Evolutionary conservation across 768 basidiomycete species (phyloP), one percentile per base, ranked within the genome.

Genomic region (Collybia nuda): DNA sequence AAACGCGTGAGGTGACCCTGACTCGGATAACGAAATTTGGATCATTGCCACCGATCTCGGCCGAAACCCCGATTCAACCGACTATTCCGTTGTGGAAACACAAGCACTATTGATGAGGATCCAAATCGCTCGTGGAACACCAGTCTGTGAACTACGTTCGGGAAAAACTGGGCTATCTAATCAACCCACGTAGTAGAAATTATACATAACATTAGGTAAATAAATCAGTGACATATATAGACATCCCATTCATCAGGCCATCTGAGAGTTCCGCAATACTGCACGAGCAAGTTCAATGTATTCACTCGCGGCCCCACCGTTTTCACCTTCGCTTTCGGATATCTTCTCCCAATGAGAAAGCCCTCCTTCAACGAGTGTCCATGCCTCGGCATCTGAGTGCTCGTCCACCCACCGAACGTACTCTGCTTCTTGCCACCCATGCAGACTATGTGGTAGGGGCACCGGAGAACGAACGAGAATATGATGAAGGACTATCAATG

Each of bases 331-430:
- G 18, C 69, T 76, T 61, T 84, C 86, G 8, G 81, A 73, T 17
- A 81, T 70, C 61, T 85, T 86, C 65, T 93, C 87, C 90, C 88
- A 92, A 52, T 86, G 85, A 3, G 78, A 62, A 15, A 98, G 69
- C 0, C 89, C 88, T 14, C 86, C 79, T 47, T 94, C 90, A 9
- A 99, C 71, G 40, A 98, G 76, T 12, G 81, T 81, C 80, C 84
- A 82, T 6, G 88, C 81, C 63, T 98, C 96, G 52, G 77, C 79
- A 52, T 86, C 83, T 2, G 83, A 74, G 61, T 98, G 97, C 63
- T 97, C 95, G 52, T 92, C 88, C 11, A 98, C 78, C 94, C 95
- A 99, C 39, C 91, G 82, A 43, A 97, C 90, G 66, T 99, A 99
- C 72, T 98, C 97, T 3, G 88, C 80, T 63, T 98, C 93, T 50